phyloP scores from a whole-genome alignment of 208 protist genomes.

The Strigomonas culicis region DNA sequence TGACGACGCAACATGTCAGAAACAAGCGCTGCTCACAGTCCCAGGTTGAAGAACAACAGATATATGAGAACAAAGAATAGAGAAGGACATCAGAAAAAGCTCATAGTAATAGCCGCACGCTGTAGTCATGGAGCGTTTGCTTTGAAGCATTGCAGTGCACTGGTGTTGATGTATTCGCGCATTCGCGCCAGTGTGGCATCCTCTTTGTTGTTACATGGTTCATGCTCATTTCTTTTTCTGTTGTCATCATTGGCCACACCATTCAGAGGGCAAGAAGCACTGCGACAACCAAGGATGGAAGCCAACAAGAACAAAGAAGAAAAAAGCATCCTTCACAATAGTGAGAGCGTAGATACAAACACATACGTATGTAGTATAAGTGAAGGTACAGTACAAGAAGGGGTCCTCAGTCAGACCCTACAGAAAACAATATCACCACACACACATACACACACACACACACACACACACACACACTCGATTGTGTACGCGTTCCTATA shows the following conservation, averaged over 20 bases:
- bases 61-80: slow-evolving; percentile 9
- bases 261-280: neutral
- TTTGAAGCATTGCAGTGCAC: no score
- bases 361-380: no score
- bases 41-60: slow-evolving; percentile 16
- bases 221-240: neutral
- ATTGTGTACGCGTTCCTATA: neutral
- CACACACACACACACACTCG: slow-evolving; percentile 5
- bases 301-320: slow-evolving; percentile 1
- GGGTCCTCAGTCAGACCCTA: no score
- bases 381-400: neutral
- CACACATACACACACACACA: no score
- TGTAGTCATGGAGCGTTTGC: no score
- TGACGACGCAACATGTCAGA: neutral
- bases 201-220: no score
- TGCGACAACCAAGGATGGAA: neutral
- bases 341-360: no score
- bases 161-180: no score
- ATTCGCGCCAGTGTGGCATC: no score
- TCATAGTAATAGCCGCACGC: neutral
- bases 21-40: neutral
- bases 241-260: neutral
- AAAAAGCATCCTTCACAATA: neutral
- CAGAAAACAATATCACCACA: neutral
- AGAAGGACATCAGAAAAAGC: neutral